A percentile compares a stretch with the other conserved stretches of the same genome.
These are phyloP conservation scores for Neurospora discreta DNA, from an alignment of 495 filamentous ascomycete genomes.

Conservation along the genomic window DNA sequence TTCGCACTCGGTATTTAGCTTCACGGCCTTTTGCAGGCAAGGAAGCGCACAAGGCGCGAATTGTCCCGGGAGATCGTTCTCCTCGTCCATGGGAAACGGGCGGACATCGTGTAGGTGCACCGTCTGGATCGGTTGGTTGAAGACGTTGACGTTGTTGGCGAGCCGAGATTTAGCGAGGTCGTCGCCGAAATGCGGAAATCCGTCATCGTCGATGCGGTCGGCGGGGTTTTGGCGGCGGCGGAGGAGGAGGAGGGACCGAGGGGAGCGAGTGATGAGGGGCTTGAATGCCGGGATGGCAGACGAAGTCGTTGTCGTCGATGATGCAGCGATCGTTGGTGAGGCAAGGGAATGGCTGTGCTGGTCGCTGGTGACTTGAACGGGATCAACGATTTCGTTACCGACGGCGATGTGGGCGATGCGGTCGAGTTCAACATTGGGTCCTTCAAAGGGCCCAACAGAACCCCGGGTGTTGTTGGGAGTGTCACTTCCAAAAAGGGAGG, in stretches of 20 bases:
- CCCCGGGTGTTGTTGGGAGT: neutral
- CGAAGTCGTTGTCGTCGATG: neutral
- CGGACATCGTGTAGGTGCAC: neutral
- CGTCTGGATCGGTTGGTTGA: neutral
- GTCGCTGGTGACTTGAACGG: neutral
- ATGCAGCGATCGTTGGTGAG: neutral
- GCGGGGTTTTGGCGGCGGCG: neutral
- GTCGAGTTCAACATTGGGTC: neutral
- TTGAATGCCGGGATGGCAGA: neutral
- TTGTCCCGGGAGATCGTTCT: neutral
- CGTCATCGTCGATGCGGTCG: neutral
- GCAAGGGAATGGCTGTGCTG: neutral
- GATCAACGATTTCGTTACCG: neutral
- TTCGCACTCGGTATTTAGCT: neutral
- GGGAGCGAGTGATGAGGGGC: neutral
- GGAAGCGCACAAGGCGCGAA: neutral
- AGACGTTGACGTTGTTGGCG: neutral
- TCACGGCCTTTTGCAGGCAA: neutral
- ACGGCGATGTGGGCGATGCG: neutral
- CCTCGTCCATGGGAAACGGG: neutral
- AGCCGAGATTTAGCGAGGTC: neutral
- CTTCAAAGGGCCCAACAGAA: neutral
- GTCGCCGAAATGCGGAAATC: neutral
- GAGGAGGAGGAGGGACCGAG: neutral
- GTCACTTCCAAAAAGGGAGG: neutral